Percentiles rank a stretch among this genome's conserved stretches.
phyloP scores from a whole-genome alignment of 78 protist genomes.

The Parvularia atlantis region DNA sequence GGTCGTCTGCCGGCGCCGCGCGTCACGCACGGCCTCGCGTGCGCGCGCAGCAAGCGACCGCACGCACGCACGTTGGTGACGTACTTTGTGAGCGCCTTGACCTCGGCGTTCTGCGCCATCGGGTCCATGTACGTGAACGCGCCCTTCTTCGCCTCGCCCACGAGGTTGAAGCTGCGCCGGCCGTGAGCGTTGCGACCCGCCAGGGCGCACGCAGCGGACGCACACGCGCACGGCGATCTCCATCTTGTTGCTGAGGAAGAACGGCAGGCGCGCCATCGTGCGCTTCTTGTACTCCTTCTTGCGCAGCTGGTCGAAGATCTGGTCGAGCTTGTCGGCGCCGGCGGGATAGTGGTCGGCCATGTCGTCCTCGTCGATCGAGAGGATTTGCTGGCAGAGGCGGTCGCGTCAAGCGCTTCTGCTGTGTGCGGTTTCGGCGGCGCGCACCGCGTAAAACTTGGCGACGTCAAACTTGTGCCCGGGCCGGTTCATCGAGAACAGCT shows the following conservation, averaged over 20 bases:
- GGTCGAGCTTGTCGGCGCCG: not conserved
- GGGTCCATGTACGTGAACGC: not conserved
- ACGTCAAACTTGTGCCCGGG: not conserved
- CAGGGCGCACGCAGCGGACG: no score
- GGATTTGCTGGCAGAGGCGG: no score
- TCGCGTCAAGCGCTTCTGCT: no score
- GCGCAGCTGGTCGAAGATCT: not conserved
- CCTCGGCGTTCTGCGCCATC: not conserved
- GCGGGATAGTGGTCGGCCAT: no score
- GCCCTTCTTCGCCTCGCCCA: not conserved
- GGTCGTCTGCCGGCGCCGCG: no score
- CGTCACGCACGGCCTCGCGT: no score
- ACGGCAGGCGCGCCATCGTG: not conserved
- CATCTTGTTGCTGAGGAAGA: not conserved
- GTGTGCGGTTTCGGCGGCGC: no score
- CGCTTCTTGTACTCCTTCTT: constrained; percentile 11
- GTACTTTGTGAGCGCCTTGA: not conserved
- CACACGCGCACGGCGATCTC: not conserved
- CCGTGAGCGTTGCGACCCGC: no score
- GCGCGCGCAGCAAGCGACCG: not conserved
- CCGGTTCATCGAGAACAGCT: not conserved
- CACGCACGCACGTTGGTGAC: not conserved
- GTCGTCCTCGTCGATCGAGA: no score
- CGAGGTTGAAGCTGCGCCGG: no score
- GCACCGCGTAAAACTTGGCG: not conserved